A percentile compares a stretch with the other conserved stretches of the same genome.
phyloP scores from a whole-genome alignment of 75 land plant genomes.

The Cunninghamia lanceolata region DNA sequence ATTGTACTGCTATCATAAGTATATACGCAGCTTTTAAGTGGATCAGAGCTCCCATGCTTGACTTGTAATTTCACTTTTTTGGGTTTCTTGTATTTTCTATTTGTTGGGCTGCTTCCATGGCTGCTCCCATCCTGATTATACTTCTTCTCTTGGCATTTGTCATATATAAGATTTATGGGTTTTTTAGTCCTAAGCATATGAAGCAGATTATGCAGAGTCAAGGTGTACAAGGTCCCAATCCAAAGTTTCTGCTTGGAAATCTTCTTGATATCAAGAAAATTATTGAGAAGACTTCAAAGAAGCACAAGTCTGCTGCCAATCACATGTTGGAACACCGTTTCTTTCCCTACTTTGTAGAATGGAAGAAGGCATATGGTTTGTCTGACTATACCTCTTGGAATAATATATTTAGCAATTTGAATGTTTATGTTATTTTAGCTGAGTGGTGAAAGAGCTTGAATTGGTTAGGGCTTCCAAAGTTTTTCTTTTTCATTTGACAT shows the following conservation, averaged over 20 bases:
- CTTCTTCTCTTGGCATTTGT: neutral
- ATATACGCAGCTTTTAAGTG: too few relatives aligned
- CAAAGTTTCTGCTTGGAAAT: conserved; percentile 3
- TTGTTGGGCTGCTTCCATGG: neutral
- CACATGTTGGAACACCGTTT: neutral
- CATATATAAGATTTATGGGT: neutral
- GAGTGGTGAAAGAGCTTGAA: neutral
- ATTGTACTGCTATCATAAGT: too few relatives aligned
- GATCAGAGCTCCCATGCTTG: too few relatives aligned
- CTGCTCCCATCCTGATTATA: neutral
- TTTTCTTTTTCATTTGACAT: neutral
- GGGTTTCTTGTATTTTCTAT: neutral
- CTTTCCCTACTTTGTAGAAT: neutral
- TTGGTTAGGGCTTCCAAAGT: neutral
- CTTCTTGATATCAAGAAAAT: neutral
- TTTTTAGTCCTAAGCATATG: neutral
- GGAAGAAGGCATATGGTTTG: neutral
- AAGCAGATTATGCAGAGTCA: neutral
- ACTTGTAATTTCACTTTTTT: too few relatives aligned
- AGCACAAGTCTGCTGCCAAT: neutral
- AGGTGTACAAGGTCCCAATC: neutral
- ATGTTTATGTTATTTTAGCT: too few relatives aligned
- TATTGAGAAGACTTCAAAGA: neutral
- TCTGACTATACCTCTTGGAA: neutral
- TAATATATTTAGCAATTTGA: too few relatives aligned